Evolutionary conservation across 2,329 filamentous ascomycete genomes (phyloP).

Genomic region (Epichloe baconii): DNA sequence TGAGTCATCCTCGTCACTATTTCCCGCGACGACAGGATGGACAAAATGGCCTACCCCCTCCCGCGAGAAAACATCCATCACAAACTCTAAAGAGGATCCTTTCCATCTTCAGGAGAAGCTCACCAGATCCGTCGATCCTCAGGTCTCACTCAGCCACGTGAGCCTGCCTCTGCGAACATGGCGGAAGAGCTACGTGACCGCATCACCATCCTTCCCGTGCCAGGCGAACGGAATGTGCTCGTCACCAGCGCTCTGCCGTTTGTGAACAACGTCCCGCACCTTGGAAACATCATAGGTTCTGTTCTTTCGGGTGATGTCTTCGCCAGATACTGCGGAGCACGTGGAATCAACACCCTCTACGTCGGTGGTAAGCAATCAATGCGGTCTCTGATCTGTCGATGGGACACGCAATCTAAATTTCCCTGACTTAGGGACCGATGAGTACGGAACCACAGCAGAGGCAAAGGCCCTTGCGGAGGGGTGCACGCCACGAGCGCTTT

Average conservation of each 20-base stretch:
- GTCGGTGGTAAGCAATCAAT: conserved; percentile 44
- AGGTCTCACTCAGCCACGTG: too few species aligned
- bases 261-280: conserved; percentile 5
- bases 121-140: too few species aligned
- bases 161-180: too few species aligned
- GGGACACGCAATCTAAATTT: background rate
- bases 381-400: too few species aligned
- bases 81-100: too few species aligned
- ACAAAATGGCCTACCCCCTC: too few species aligned
- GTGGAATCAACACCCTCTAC: conserved; percentile 60
- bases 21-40: too few species aligned
- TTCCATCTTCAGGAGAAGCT: too few species aligned
- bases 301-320: conserved; percentile 6
- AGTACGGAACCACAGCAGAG: conserved; percentile 82
- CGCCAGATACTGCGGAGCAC: conserved; percentile 43
- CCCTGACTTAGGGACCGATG: conserved; percentile 33
- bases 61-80: too few species aligned
- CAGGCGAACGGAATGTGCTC: conserved; percentile 3
- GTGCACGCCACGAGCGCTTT: conserved; percentile 61
- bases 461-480: conserved; percentile 71
- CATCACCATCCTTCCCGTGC: background rate
- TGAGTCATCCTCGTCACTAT: too few species aligned
- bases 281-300: conserved; percentile 5
- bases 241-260: conserved; percentile 6
- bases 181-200: too few species aligned